Percentiles rank a stretch among this genome's conserved stretches.
phyloP scores from a whole-genome alignment of 192 early-diverging fungal genomes.

The Mortierella alpina region DNA sequence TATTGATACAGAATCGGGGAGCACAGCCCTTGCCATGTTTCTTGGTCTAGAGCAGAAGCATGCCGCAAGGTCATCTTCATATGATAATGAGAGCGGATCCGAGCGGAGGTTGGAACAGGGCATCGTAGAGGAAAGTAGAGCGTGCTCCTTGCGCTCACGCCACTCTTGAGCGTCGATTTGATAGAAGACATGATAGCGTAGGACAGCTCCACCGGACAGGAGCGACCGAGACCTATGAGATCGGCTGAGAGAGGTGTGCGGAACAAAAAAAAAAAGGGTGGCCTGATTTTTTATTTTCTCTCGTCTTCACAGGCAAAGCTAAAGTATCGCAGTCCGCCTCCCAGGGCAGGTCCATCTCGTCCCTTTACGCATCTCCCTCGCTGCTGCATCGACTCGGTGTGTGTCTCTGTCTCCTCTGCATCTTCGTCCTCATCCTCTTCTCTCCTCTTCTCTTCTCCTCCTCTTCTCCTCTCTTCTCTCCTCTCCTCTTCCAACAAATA shows the following conservation, averaged over 20 bases:
- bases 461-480: not conserved
- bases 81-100: not conserved
- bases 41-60: no score
- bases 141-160: not conserved
- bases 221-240: not conserved
- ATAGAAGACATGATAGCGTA: no score
- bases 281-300: constrained; percentile 50
- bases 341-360: not conserved
- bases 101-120: not conserved
- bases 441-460: constrained; percentile 1
- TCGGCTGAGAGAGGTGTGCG: not conserved
- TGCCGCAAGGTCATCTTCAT: not conserved
- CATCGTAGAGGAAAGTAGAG: not conserved
- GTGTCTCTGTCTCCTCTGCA: constrained; percentile 2
- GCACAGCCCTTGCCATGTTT: no score
- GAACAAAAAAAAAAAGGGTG: constrained; percentile 13
- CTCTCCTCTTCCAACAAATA: not conserved
- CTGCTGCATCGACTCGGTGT: not conserved
- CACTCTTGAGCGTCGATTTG: not conserved
- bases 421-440: constrained; percentile 7
- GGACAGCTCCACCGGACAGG: no score
- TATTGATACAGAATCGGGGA: no score
- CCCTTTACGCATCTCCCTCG: not conserved
- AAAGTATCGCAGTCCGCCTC: not conserved
- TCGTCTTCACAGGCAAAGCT: not conserved